phyloP scores from a whole-genome alignment of 2,329 filamentous ascomycete genomes.

The Nemania sp. region DNA sequence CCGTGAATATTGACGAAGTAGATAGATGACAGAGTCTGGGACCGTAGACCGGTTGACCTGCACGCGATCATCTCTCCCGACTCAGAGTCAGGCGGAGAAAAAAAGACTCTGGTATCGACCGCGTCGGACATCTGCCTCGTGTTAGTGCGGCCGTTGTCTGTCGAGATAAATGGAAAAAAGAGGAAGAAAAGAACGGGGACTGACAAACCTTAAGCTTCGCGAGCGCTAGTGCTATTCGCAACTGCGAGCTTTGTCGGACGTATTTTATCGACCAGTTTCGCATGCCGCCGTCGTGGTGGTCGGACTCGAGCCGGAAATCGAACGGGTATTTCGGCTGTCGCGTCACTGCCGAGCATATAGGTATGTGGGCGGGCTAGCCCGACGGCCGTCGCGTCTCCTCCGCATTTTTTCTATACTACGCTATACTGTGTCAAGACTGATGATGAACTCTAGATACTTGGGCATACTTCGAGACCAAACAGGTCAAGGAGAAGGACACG shows the following conservation, averaged over 20 bases:
- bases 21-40: conserved; percentile 6
- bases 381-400: too few species aligned
- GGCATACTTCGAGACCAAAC: conserved; percentile 42
- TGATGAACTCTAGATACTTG: conserved; percentile 37
- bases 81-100: background rate
- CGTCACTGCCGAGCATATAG: conserved; percentile 22
- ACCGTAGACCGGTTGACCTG: background rate
- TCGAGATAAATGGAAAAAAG: too few species aligned
- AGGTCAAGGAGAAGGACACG: conserved; percentile 20
- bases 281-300: conserved; percentile 46
- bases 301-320: conserved; percentile 39
- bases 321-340: conserved; percentile 49
- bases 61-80: background rate
- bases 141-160: conserved; percentile 11
- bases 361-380: background rate
- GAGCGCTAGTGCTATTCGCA: conserved; percentile 39
- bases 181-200: too few species aligned
- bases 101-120: background rate
- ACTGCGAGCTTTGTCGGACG: conserved; percentile 35
- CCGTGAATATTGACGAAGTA: background rate
- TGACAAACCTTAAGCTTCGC: conserved; percentile 36
- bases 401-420: too few species aligned
- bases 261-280: conserved; percentile 34
- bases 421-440: background rate
- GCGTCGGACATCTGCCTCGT: conserved; percentile 8